Evolutionary conservation across 345 rosid species (phyloP), one percentile per base, ranked within the genome.

Genomic region (Eucalyptus viminalis): DNA sequence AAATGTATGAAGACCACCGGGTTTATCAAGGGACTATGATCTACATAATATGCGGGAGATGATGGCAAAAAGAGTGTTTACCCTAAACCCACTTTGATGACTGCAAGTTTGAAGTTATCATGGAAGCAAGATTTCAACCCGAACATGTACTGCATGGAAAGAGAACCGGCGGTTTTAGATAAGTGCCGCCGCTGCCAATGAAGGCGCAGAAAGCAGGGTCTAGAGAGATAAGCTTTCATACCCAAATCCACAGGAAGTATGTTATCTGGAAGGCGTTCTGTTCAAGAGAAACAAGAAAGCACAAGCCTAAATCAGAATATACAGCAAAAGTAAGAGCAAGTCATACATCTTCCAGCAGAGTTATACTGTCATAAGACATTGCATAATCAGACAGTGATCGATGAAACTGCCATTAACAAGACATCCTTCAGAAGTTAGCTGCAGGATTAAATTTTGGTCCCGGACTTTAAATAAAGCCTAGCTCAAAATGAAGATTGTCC

Each of bases 251-350:
- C 34, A 96, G 89, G 96, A 97, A 97, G 89, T 97, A 98, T 5
- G 99, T 98, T 90, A 98, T 97, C 92, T 97, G 99, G 93, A 98
- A 97, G 14, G 99, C 99, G 45, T 96, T 98, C 99, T 98, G 97
- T 95, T 94, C 49, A 86, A 80, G 54, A 87, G 53, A 44, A 83
- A 49, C 4, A 13, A 7, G 87, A 89, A 81, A 40, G 87, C 86
- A 81, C 65, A 29, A 37, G 14, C 22, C 83, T 19, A 72, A 37
- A 72, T 72, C 83, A 72, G 45, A 72, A 19, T 21, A 37, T 6
- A 10, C 27, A 37, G 0, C 83, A 72, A 72, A 72, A 72, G 27
- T 27, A 17, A 37, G 83, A 11, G 83, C 83, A 40, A 40, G 83
- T 76, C 83, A 76, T 76, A 7, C 47, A 1, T 76, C 83, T 37